Evolutionary conservation across 2,329 filamentous ascomycete species (phyloP), one percentile per base, ranked within the genome.

Genomic region (Plenodomus tracheiphilus): DNA sequence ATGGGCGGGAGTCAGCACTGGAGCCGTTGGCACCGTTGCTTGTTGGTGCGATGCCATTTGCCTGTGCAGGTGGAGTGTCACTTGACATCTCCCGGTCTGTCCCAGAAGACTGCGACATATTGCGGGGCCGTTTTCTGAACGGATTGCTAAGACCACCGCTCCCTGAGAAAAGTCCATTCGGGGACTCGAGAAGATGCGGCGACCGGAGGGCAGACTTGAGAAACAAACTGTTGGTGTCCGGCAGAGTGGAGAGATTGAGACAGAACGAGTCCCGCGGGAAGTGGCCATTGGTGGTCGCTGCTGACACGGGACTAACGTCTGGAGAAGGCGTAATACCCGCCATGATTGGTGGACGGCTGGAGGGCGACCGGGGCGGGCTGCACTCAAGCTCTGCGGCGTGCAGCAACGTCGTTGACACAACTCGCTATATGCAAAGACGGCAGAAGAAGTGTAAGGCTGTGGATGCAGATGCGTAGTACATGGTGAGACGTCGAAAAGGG

Each of bases 241-340:
- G 69, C 46, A 74, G 43, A 54, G 67, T 61, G 57, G 66, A 69
- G 47, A 73, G 67, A 58, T 68, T 71, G 62, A 74, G 71, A 61
- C 65, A 70, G 59, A 73, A 73, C 37, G 69, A 69, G 54, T 74
- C 71, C 53, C 59, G 64, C 53, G 68, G 66, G 42, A 71, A 72
- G 17, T 62, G 68, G 48, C 68, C 64, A 68, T 70, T 72, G 64
- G 67, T 70, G 43, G 69, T 70, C 46, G 69, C 68, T 61, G 70
- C 70, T 70, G 71, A 74, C 68, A 72, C 64, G 62, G 71, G 71
- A 69, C 70, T 73, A 66, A 72, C 66, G 53, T 74, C 70, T 71
- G 71, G 70, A 60, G 71, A 73, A 51, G 70, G 71, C 54, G 70
- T 72, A 44, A 71, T 63, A 45, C 53, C 62, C 18, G 68, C 65